Evolutionary conservation across 2,329 filamentous ascomycete species (phyloP), one percentile per base, ranked within the genome.

Genomic region (Knufia fluminis): DNA sequence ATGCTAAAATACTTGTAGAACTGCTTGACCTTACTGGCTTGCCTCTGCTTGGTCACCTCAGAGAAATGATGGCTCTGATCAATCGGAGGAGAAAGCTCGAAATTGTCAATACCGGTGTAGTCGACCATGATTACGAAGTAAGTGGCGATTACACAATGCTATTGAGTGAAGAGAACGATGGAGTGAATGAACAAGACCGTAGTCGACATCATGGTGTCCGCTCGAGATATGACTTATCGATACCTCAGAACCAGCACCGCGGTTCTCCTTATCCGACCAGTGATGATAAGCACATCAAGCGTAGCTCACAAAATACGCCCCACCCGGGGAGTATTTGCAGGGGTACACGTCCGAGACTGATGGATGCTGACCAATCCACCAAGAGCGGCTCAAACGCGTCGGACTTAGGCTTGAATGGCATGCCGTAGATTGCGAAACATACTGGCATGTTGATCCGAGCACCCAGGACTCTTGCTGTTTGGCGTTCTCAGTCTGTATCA

Each of bases 1-100:
- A 80, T 79, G 9, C 59, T 54, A 59, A 92, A 92, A 68, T 86
- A 94, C 67, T 87, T 88, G 73, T 95, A 95, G 66, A 90, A 87
- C 32, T 75, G 62, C 71, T 95, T 95, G 64, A 94, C 76, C 38
- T 71, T 71, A 61, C 82, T 92, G 4, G 77, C 71, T 4, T 71
- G 59, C 7, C 87, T 77, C 41, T 77, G 75, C 61, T 76, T 82
- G 42, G 87, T 84, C 39, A 80, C 74, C 50, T 79, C 72, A 1
- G 86, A 90, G 58, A 82, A 83, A 63, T 90, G 83, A 64, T 95
- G 86, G 58, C 81, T 84, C 53, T 95, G 73, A 65, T 95, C 85
- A 57, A 80, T 70, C 4, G 90, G 87, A 50, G 65, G 62, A 44
- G 69, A 64, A 24, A 71, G 62, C 45, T 59, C 49, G 50, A 58